Evolutionary conservation across 1,284 basidiomycete species (phyloP), one percentile per base, ranked within the genome.

Genomic region (Rhodotorula sp.): DNA sequence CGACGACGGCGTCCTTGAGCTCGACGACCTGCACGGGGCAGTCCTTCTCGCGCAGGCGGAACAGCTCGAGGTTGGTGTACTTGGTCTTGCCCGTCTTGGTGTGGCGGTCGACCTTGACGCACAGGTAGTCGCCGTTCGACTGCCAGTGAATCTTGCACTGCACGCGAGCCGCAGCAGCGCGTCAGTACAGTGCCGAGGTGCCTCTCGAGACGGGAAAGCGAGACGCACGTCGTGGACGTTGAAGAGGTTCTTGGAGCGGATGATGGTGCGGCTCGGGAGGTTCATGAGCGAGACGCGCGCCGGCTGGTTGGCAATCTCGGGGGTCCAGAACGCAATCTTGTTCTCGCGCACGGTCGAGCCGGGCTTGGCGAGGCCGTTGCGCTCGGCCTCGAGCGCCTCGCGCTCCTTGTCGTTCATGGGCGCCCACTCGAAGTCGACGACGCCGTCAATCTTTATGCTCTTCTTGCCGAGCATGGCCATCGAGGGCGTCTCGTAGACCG

Each of bases 91-190:
- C 98, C 27, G 94, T 97, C 85, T 99, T 99, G 58, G 96, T 98
- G 82, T 98, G 95, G 71, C 97, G 91, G 84, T 99, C 97, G 70
- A 99, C 97, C 84, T 97, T 98, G 83, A 99, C 97, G 80, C 97
- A 99, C 42, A 99, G 88, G 85, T 93, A 99, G 83, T 99, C 95
- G 63, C 97, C 97, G 81, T 97, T 92, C 80, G 96, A 97, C 84
- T 99, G 97, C 95, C 94, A 99, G 84, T 92, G 91, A 60, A 99
- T 87, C 85, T 98, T 98, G 83, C 95, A 98, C 93, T 97, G 78
- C 59, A 42, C 17, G 17, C 16, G 7, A n/a, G 57, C 17, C 12
- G 41, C 48, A 50, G 9, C 27, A 10, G 48, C n/a, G 23, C 46
- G 19, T 59, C 23, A 67, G 57, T 42, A 27, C 67, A 34, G 59